A percentile compares a stretch with the other conserved stretches of the same genome.
Evolutionary conservation across 768 basidiomycete species (phyloP).

Genomic region (Inosperma sp.): DNA sequence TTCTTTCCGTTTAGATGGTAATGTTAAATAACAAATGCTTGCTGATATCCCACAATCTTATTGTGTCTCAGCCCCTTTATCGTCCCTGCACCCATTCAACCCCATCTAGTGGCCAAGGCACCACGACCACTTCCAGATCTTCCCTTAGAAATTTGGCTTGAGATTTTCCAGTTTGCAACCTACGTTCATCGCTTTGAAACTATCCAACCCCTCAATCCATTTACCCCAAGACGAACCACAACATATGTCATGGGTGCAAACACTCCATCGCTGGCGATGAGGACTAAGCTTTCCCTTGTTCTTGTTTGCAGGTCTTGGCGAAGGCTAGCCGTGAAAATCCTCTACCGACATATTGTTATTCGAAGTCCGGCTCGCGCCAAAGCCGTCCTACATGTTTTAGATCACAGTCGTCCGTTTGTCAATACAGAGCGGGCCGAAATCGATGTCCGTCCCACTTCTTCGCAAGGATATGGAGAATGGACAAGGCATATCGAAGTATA

Average conservation of each 20-base stretch:
- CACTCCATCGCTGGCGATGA: constrained; percentile 41
- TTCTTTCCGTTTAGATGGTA: constrained; percentile 32
- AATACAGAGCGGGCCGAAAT: constrained; percentile 6
- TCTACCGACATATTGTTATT: constrained; percentile 45
- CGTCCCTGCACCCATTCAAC: constrained; percentile 12
- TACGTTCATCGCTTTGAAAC: constrained; percentile 41
- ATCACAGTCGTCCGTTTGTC: constrained; percentile 19
- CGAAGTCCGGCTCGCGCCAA: constrained; percentile 42
- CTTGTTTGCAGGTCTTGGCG: constrained; percentile 48
- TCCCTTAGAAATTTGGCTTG: constrained; percentile 50
- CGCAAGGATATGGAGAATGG: constrained; percentile 39
- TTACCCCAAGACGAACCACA: constrained; percentile 36
- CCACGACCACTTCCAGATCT: constrained; percentile 30
- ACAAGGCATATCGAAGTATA: constrained; percentile 46
- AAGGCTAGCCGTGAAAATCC: constrained; percentile 35
- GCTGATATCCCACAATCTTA: constrained; percentile 14
- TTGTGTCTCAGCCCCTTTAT: constrained; percentile 24
- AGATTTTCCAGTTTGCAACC: constrained; percentile 54
- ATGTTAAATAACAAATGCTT: constrained; percentile 8
- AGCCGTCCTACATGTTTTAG: constrained; percentile 34
- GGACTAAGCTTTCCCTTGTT: constrained; percentile 47
- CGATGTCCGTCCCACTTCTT: background rate
- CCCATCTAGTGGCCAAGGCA: constrained; percentile 10
- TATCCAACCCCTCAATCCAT: constrained; percentile 45
- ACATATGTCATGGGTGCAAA: constrained; percentile 45